Evolutionary conservation across 495 filamentous ascomycete species (phyloP).

Genomic region (Collariella sp.): DNA sequence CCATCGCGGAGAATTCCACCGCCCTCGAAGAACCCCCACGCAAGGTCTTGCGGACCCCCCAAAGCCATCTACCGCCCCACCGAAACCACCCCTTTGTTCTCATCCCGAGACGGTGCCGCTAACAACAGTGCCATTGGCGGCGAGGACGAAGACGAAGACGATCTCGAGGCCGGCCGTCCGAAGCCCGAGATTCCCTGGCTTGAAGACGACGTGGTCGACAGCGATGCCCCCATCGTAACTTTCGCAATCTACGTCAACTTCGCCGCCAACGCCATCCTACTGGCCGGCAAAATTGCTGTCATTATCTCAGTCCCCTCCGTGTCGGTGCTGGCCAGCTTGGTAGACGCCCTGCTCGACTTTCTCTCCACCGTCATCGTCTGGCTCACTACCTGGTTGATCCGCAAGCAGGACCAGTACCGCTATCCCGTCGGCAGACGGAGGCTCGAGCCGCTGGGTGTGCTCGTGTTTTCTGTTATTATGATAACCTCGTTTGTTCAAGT

Average conservation of each 20-base stretch:
- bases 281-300: slow-evolving; percentile 73
- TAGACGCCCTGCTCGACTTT: slow-evolving; percentile 84
- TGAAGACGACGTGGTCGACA: slow-evolving; percentile 53
- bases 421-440: slow-evolving; percentile 71
- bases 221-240: slow-evolving; percentile 57
- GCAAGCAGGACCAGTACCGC: slow-evolving; percentile 63
- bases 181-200: slow-evolving; percentile 45
- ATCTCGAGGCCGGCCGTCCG: slow-evolving; percentile 15
- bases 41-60: slow-evolving; percentile 60
- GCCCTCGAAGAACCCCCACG: slow-evolving; percentile 1
- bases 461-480: slow-evolving; percentile 78
- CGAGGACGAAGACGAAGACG: slow-evolving; percentile 13
- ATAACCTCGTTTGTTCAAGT: slow-evolving; percentile 86
- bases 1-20: slow-evolving; percentile 43
- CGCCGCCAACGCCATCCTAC: slow-evolving; percentile 67
- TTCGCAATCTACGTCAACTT: slow-evolving; percentile 82
- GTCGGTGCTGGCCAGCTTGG: slow-evolving; percentile 79
- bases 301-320: slow-evolving; percentile 72
- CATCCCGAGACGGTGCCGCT: slow-evolving; percentile 25
- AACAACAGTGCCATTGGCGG: slow-evolving; percentile 23
- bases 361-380: slow-evolving; percentile 79
- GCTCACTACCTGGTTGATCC: slow-evolving; percentile 70
- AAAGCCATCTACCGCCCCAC: slow-evolving; percentile 71
- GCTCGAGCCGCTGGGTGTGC: slow-evolving; percentile 69
- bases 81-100: slow-evolving; percentile 58